Percentiles rank a stretch among this genome's conserved stretches.
phyloP scores from a whole-genome alignment of 2,329 filamentous ascomycete species.

The Hirsutella minnesotensis region DNA sequence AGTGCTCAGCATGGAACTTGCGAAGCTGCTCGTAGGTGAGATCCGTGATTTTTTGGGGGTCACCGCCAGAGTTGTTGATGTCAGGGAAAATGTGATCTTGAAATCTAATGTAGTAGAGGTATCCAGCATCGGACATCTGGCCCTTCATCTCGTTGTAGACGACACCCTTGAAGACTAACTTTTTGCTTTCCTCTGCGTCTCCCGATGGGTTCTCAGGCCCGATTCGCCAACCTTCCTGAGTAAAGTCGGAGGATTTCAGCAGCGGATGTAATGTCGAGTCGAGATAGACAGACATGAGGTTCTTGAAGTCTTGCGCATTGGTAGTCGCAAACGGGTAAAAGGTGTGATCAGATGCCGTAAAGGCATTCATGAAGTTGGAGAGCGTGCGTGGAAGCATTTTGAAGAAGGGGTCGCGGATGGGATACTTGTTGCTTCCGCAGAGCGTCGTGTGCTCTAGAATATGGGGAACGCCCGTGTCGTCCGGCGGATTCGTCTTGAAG shows the following conservation, averaged over 20 bases:
- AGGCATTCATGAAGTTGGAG: constrained; percentile 99
- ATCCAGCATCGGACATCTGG: constrained; percentile 94
- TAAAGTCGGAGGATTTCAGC: constrained; percentile 82
- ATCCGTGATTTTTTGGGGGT: constrained; percentile 92
- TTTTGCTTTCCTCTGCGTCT: constrained; percentile 44
- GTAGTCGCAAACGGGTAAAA: constrained; percentile 98
- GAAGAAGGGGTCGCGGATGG: constrained; percentile 98
- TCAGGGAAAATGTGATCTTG: constrained; percentile 89
- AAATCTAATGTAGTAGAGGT: constrained; percentile 90
- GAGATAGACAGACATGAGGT: constrained; percentile 91
- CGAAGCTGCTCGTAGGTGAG: constrained; percentile 83
- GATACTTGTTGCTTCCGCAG: constrained; percentile 89
- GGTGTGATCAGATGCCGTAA: constrained; percentile 91
- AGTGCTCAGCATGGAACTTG: constrained; percentile 82
- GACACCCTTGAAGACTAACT: constrained; percentile 88
- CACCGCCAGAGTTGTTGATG: constrained; percentile 92
- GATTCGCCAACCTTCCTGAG: constrained; percentile 93
- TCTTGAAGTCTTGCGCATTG: constrained; percentile 88
- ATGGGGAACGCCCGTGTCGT: constrained; percentile 91
- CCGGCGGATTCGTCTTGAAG: constrained; percentile 97
- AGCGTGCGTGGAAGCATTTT: constrained; percentile 97
- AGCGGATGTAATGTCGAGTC: constrained; percentile 88
- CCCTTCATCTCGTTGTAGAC: constrained; percentile 99
- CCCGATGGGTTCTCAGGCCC: constrained; percentile 78
- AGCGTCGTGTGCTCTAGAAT: constrained; percentile 96